Percentiles rank a stretch among this genome's conserved stretches.
These are phyloP conservation scores for Dactylellina cionopaga DNA, from an alignment of 2,329 filamentous ascomycete species.

Conservation along the genomic window DNA sequence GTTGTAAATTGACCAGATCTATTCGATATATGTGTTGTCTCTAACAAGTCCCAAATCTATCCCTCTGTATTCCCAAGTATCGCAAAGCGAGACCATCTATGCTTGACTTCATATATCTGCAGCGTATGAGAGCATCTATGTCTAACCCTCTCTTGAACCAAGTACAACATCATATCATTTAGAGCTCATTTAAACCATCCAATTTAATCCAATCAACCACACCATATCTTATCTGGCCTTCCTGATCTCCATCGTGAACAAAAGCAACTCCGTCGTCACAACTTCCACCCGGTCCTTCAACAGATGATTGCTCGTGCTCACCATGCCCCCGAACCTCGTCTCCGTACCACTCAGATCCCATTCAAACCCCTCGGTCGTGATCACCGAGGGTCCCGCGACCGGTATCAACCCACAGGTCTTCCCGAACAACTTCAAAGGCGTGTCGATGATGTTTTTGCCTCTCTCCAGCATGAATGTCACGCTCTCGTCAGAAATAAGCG, in stretches of 20 bases:
- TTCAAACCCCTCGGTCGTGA: slow-evolving; percentile 81
- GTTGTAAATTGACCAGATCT: slow-evolving; percentile 20
- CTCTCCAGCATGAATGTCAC: slow-evolving; percentile 81
- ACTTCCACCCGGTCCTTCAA: slow-evolving; percentile 70
- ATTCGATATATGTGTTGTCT: slow-evolving; percentile 25
- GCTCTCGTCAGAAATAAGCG: slow-evolving; percentile 81
- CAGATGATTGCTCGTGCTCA: slow-evolving; percentile 86
- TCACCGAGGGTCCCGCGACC: slow-evolving; percentile 78
- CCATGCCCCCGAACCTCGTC: slow-evolving; percentile 76
- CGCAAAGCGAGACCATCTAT: too few species aligned
- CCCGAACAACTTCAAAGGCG: slow-evolving; percentile 71
- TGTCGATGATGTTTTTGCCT: slow-evolving; percentile 74
- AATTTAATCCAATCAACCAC: not conserved
- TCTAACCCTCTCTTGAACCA: too few species aligned
- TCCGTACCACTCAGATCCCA: slow-evolving; percentile 90
- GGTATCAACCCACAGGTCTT: slow-evolving; percentile 87
- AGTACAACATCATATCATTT: too few species aligned
- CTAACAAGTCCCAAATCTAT: not conserved
- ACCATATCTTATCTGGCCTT: not conserved
- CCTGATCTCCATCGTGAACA: slow-evolving; percentile 78
- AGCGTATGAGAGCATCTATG: too few species aligned
- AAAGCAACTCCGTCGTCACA: slow-evolving; percentile 70
- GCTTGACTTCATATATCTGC: too few species aligned
- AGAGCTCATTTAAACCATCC: too few species aligned
- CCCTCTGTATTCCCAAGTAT: not conserved